A percentile compares a stretch with the other conserved stretches of the same genome.
Conservation (phyloP, 2,329 filamentous ascomycete genomes). For the Bertia moriformis region DNA sequence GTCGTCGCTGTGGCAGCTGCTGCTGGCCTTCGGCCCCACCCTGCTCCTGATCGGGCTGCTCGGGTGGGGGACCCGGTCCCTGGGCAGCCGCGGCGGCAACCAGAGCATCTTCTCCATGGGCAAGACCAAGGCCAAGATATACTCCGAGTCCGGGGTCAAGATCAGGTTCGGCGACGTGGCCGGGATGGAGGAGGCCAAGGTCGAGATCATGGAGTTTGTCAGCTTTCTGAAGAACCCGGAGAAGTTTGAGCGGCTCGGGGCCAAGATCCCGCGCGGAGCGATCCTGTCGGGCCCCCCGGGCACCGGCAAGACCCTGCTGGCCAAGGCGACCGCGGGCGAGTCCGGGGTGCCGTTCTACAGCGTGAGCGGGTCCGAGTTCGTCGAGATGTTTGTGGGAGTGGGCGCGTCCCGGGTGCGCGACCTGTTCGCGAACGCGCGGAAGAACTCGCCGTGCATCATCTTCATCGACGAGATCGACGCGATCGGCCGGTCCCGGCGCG, state of each 20-base stretch:
- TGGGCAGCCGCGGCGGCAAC: constrained; percentile 49
- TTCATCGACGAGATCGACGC: constrained; percentile 88
- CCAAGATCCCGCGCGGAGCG: constrained; percentile 92
- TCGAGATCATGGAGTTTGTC: constrained; percentile 98
- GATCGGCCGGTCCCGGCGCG: constrained; percentile 86
- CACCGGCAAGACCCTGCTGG: constrained; percentile 81
- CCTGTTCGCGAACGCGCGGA: constrained; percentile 79
- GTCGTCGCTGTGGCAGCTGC: constrained; percentile 56
- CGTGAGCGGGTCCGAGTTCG: constrained; percentile 78
- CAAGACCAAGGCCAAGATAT: constrained; percentile 92
- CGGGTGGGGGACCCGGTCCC: constrained; percentile 64
- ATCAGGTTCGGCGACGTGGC: constrained; percentile 95
- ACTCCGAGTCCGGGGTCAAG: constrained; percentile 89
- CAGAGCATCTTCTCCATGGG: constrained; percentile 82
- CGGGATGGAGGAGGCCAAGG: constrained; percentile 94
- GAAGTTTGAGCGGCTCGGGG: constrained; percentile 82
- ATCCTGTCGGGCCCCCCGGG: constrained; percentile 86
- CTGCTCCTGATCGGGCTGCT: constrained; percentile 73
- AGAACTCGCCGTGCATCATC: constrained; percentile 76
- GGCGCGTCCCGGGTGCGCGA: constrained; percentile 89
- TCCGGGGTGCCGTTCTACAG: constrained; percentile 92
- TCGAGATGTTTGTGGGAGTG: constrained; percentile 95
- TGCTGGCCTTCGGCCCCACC: constrained; percentile 73
- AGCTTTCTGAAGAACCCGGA: constrained; percentile 89
- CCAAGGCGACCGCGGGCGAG: constrained; percentile 84